These are phyloP conservation scores for Aureobasidium sp. DNA, from an alignment of 2,329 filamentous ascomycete genomes.

Conservation along the genomic window DNA sequence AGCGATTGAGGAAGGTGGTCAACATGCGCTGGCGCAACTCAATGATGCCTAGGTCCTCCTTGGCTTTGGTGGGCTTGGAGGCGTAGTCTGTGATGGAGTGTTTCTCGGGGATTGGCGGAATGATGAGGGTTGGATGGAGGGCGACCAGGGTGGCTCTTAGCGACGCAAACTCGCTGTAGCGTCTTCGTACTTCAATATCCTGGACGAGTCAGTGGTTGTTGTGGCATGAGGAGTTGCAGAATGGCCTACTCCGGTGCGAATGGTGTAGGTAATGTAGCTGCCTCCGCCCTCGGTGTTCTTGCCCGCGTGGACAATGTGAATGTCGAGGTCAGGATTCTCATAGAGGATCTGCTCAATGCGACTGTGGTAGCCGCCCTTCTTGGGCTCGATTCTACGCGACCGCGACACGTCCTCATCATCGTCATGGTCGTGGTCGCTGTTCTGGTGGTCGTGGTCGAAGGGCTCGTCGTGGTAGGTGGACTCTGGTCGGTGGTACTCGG, in stretches of 20 bases:
- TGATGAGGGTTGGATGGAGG: constrained; percentile 88
- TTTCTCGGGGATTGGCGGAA: constrained; percentile 97
- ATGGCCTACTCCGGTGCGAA: constrained; percentile 73
- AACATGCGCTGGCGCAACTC: constrained; percentile 96
- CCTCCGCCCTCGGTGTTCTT: constrained; percentile 91
- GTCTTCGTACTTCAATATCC: constrained; percentile 89
- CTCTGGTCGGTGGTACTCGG: constrained; percentile 8
- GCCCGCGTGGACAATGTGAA: constrained; percentile 88
- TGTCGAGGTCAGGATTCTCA: constrained; percentile 83
- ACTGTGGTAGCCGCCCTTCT: constrained; percentile 86
- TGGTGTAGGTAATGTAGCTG: constrained; percentile 94
- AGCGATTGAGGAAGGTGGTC: constrained; percentile 89
- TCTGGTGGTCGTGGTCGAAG: constrained; percentile 62
- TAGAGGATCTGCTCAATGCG: constrained; percentile 96
- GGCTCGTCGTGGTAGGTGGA: constrained; percentile 31
- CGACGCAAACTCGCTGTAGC: constrained; percentile 95
- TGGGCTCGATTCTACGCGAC: constrained; percentile 47
- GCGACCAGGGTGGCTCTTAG: constrained; percentile 81
- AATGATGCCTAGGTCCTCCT: constrained; percentile 95
- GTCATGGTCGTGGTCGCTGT: constrained; percentile 52
- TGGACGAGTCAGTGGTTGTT: constrained; percentile 32
- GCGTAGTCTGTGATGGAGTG: constrained; percentile 99
- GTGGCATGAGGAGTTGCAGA: neutral
- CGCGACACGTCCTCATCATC: constrained; percentile 42
- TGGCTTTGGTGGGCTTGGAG: constrained; percentile 94